Percentiles rank a stretch among this genome's conserved stretches.
Conservation (phyloP, 495 filamentous ascomycete genomes). For the Hypomontagnella submonticulosa region DNA sequence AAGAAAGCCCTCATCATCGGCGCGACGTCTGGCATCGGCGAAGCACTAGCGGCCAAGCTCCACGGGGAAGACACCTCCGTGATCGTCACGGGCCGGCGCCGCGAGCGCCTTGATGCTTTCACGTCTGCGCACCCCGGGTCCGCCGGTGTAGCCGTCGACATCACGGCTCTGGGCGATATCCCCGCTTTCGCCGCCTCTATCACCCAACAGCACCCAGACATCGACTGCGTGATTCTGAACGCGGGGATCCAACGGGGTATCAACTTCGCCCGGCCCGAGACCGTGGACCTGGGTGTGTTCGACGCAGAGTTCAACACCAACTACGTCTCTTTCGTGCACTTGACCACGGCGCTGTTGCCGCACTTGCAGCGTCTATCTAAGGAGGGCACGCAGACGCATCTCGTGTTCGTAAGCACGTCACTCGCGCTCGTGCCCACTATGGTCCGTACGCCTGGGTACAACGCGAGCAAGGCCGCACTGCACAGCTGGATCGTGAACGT, state of each 20-base stretch:
- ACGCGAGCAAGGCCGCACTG: constrained; percentile 63
- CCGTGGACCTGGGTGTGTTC: constrained; percentile 61
- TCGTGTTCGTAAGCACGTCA: constrained; percentile 58
- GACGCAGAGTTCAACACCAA: constrained; percentile 67
- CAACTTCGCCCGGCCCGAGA: constrained; percentile 69
- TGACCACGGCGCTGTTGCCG: constrained; percentile 68
- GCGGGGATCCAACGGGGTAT: constrained; percentile 63
- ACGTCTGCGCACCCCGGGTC: constrained; percentile 62
- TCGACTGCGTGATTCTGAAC: constrained; percentile 66
- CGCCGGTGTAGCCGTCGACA: constrained; percentile 64
- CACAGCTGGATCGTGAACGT: constrained; percentile 62
- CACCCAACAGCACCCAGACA: constrained; percentile 63
- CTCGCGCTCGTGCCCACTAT: constrained; percentile 59
- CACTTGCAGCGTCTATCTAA: constrained; percentile 56
- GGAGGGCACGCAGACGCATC: constrained; percentile 37
- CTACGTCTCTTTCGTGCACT: constrained; percentile 67
- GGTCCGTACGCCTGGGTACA: constrained; percentile 56
- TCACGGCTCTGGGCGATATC: constrained; percentile 66
- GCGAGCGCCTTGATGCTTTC: constrained; percentile 69
- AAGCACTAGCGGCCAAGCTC: constrained; percentile 67
- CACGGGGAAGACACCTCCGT: constrained; percentile 65
- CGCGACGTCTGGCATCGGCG: constrained; percentile 75
- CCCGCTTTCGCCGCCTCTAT: constrained; percentile 63
- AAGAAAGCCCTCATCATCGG: constrained; percentile 73
- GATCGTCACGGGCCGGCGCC: constrained; percentile 67